Evolutionary conservation across 2,329 filamentous ascomycete genomes (phyloP), one percentile per base, ranked within the genome.

Genomic region (Aspergillus terreus): DNA sequence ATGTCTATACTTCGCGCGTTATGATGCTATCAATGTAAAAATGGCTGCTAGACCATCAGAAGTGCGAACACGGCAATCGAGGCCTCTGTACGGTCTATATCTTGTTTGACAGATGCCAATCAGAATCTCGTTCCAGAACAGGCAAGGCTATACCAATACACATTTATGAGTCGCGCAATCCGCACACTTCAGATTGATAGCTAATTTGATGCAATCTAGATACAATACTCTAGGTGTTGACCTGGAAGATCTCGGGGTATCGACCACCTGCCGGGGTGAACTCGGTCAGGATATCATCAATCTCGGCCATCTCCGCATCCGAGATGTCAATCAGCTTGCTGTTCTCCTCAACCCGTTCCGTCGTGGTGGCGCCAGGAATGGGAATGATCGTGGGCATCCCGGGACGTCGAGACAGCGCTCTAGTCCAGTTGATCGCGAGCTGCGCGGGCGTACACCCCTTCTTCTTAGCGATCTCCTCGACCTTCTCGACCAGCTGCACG

Each of bases 351-450:
- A 68, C 56, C 17, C 64, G 60, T 27, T 55, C 56, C 21, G 49
- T 56, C 3, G 54, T 61, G 4, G 56, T 66, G 2, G 65, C 65
- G 2, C 68, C 69, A 0, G 64, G 58, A 27, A 71, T 62, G 1
- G 68, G 65, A 5, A 73, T 60, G 19, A 66, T 47, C 11, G 61
- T 67, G 14, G 79, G 80, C 75, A 80, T 76, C 40, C 79, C 82
- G 6, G 78, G 74, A 27, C 72, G 74, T 46, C 70, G 71, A 40
- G 75, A 78, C 38, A 83, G 70, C 1, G 76, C 69, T 42, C 76
- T 60, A 2, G 83, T 69, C 85, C 86, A 91, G 46, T 77, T 79
- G 49, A 90, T 73, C 12, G 85, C 86, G 25, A 90, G 73, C 70
- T 90, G 86, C 1, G 78, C 78, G 4, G 81, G 64, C 0, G 82